Evolutionary conservation across 2,329 filamentous ascomycete species (phyloP).

Genomic region (Colletotrichum simmondsii): DNA sequence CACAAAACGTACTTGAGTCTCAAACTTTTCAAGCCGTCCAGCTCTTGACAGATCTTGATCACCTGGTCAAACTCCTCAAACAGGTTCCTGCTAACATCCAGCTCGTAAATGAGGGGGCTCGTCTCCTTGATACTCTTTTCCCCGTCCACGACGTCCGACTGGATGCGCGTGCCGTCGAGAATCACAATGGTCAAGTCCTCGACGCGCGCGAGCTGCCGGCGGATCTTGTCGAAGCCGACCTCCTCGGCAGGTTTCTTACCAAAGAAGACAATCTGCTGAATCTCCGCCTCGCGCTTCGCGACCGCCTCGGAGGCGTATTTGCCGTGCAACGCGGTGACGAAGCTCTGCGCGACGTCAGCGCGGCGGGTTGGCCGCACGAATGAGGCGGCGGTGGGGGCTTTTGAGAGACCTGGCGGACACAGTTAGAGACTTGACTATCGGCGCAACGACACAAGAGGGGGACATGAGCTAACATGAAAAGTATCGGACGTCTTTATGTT

Average conservation of each 20-base stretch:
- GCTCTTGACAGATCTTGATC: slow-evolving; percentile 74
- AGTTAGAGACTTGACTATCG: slow-evolving; percentile 35
- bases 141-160: slow-evolving; percentile 44
- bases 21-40: slow-evolving; percentile 74
- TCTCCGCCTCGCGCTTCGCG: slow-evolving; percentile 37
- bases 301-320: slow-evolving; percentile 81
- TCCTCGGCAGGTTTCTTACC: slow-evolving; percentile 86
- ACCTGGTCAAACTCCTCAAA: slow-evolving; percentile 76
- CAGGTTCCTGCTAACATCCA: slow-evolving; percentile 88
- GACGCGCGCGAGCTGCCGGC: slow-evolving; percentile 80
- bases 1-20: slow-evolving; percentile 74
- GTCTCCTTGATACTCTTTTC: slow-evolving; percentile 56
- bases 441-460: neutral
- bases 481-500: slow-evolving; percentile 81
- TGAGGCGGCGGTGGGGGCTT: slow-evolving; percentile 78
- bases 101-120: slow-evolving; percentile 77
- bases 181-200: slow-evolving; percentile 84
- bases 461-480: slow-evolving; percentile 77
- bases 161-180: slow-evolving; percentile 79
- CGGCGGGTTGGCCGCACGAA: slow-evolving; percentile 85
- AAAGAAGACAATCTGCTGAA: slow-evolving; percentile 73
- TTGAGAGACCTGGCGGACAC: slow-evolving; percentile 62
- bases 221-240: slow-evolving; percentile 94
- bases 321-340: slow-evolving; percentile 80
- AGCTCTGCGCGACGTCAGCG: slow-evolving; percentile 75